Base-by-base conservation (phyloP, 2,329 filamentous ascomycete genomes). In the Chaetomiaceae sp. region DNA sequence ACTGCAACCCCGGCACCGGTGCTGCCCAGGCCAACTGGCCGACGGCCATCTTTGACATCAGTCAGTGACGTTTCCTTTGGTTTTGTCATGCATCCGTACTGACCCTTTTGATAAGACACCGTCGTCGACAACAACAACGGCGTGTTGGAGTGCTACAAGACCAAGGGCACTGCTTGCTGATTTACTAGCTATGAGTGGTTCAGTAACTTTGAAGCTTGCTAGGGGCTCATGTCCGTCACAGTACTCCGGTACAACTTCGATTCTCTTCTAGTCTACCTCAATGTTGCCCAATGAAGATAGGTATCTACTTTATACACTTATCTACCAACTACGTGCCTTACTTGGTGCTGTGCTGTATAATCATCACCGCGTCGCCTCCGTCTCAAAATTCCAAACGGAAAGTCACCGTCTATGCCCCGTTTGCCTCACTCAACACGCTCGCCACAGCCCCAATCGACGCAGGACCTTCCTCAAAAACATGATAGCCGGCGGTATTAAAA, bases 121-220 rank as follows among this genome's bases (percentile, higher is more conserved):
- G 32, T 63, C 7, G 57, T 63, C n/a, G 58, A 60, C 23, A 63
- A 63, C 51, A 53, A 42, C 40, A 63, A 63, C 43, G 61, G 61
- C 13, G 36, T 52, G 7, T 36, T 63, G 36, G 55, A 58, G 33
- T 63, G 59, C 25, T 61, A 49, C 45, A 27, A 32, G 8, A 56
- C 40, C 18, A 58, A 56, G 51, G 55, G 44, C 5, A 55, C 54
- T 3, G 32, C 38, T 1, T 60, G 59, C 43, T 60, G 21, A 48
- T 11, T n/a, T n/a, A 8, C n/a, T n/a, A n/a, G n/a, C n/a, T n/a
- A n/a, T n/a, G n/a, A n/a, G n/a, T n/a, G n/a, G n/a, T n/a, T n/a
- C n/a, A n/a, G n/a, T n/a, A n/a, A n/a, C n/a, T 27, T 9, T 27
- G 25, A 9, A 5, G 25, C 5, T 27, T 27, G 36, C 30, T 16